Conservation (phyloP, 139 green algal species). For the Penium margaritaceum region DNA sequence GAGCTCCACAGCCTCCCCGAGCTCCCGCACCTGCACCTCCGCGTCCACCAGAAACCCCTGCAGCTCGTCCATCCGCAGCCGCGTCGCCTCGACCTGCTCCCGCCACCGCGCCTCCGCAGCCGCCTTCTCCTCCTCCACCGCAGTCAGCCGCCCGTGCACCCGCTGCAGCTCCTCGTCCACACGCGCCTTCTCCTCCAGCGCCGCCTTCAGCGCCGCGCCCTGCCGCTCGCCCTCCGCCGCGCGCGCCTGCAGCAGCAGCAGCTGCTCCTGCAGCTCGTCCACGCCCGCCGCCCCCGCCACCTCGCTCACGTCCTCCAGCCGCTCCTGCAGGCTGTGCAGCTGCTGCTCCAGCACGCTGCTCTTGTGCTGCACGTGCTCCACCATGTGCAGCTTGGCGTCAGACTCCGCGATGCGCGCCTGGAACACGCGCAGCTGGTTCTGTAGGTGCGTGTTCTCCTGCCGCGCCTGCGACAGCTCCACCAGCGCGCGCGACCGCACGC, state of each 20-base stretch:
- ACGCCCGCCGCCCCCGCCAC: neutral
- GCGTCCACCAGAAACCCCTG: conserved; percentile 1
- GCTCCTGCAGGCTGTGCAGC: conserved; percentile 26
- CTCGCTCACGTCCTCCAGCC: conserved; percentile 14
- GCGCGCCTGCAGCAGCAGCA: neutral
- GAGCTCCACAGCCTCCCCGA: neutral
- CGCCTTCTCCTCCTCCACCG: conserved; percentile 1
- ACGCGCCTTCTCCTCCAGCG: neutral
- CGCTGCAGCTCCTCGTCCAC: neutral
- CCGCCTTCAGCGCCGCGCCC: conserved; percentile 10
- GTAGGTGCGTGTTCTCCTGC: conserved; percentile 12
- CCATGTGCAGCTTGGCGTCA: conserved; percentile 35
- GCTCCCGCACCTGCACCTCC: neutral
- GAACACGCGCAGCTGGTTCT: conserved; percentile 27
- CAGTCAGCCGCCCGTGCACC: neutral
- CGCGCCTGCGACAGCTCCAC: conserved; percentile 30
- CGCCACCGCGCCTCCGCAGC: neutral
- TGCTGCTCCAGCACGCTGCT: conserved; percentile 32
- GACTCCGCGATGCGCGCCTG: conserved; percentile 22
- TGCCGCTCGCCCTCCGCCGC: conserved; percentile 12
- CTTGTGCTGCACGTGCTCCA: conserved; percentile 16
- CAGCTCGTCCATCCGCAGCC: neutral
- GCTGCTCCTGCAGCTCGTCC: neutral
- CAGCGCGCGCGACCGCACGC: conserved; percentile 32
- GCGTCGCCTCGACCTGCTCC: neutral